Evolutionary conservation across 2,329 filamentous ascomycete species (phyloP).

Genomic region (Claviceps humidiphila): DNA sequence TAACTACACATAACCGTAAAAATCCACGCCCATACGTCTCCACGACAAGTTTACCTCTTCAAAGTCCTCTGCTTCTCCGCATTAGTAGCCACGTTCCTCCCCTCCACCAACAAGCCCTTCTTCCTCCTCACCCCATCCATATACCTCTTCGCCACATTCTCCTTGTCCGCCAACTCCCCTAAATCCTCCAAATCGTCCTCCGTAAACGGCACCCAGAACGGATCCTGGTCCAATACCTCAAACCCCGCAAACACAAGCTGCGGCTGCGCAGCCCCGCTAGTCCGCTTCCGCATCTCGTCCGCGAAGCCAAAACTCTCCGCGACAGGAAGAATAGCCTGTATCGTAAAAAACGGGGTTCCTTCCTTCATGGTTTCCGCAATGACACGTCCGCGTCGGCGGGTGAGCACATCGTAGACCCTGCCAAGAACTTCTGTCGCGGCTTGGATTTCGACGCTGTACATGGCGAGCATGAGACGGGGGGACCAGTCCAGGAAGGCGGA

Average conservation of each 20-base stretch:
- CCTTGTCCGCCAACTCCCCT: slow-evolving; percentile 81
- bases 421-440: slow-evolving; percentile 90
- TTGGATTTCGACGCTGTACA: slow-evolving; percentile 98
- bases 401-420: slow-evolving; percentile 95
- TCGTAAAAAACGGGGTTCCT: slow-evolving; percentile 92
- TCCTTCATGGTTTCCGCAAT: slow-evolving; percentile 86
- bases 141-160: slow-evolving; percentile 93
- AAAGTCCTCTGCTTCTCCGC: slow-evolving; percentile 81
- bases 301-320: slow-evolving; percentile 93
- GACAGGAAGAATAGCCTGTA: slow-evolving; percentile 75
- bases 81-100: slow-evolving; percentile 63
- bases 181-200: slow-evolving; percentile 95
- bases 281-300: slow-evolving; percentile 92
- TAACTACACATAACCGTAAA: too few species aligned
- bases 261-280: slow-evolving; percentile 77
- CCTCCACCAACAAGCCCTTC: slow-evolving; percentile 80
- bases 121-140: slow-evolving; percentile 77
- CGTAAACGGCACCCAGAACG: slow-evolving; percentile 93
- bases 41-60: slow-evolving; percentile 34
- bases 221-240: slow-evolving; percentile 86
- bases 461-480: slow-evolving; percentile 84
- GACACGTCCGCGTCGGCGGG: slow-evolving; percentile 77
- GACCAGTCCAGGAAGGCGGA: slow-evolving; percentile 91
- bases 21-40: too few species aligned
- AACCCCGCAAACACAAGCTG: slow-evolving; percentile 91